These are phyloP conservation scores for Talaromyces sp. DNA, from an alignment of 2,329 filamentous ascomycete species.

Conservation along the genomic window DNA sequence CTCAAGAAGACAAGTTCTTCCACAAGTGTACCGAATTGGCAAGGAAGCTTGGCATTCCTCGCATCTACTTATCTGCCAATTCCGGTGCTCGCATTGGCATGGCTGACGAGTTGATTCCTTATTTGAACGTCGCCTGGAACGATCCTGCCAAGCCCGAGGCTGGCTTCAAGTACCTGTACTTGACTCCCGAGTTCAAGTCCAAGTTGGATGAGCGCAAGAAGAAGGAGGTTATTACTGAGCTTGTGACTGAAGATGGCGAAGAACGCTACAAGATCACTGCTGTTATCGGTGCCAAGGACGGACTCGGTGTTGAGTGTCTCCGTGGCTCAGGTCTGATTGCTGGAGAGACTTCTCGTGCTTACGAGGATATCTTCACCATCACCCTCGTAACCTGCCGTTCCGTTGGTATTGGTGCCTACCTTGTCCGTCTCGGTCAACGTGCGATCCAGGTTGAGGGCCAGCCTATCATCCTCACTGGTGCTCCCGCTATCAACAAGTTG, in stretches of 20 bases:
- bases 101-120: constrained; percentile 92
- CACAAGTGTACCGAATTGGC: constrained; percentile 97
- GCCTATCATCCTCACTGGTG: constrained; percentile 97
- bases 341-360: constrained; percentile 92
- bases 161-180: constrained; percentile 96
- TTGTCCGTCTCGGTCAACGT: constrained; percentile 96
- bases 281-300: constrained; percentile 88
- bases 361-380: constrained; percentile 98
- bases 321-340: constrained; percentile 97
- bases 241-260: constrained; percentile 81
- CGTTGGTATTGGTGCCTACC: constrained; percentile 98
- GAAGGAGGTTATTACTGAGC: constrained; percentile 81
- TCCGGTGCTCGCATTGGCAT: constrained; percentile 96
- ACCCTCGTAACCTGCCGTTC: constrained; percentile 97
- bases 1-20: constrained; percentile 96
- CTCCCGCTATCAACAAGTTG: constrained; percentile 95
- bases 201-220: constrained; percentile 75
- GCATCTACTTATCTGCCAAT: constrained; percentile 97
- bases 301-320: constrained; percentile 94
- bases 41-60: constrained; percentile 87
- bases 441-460: constrained; percentile 98
- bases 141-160: constrained; percentile 73
- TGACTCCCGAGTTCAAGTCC: constrained; percentile 81
- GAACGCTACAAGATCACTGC: constrained; percentile 91
- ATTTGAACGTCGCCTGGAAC: constrained; percentile 98